Evolutionary conservation across 495 filamentous ascomycete species (phyloP).

Genomic region (Trichocladium antarcticum): DNA sequence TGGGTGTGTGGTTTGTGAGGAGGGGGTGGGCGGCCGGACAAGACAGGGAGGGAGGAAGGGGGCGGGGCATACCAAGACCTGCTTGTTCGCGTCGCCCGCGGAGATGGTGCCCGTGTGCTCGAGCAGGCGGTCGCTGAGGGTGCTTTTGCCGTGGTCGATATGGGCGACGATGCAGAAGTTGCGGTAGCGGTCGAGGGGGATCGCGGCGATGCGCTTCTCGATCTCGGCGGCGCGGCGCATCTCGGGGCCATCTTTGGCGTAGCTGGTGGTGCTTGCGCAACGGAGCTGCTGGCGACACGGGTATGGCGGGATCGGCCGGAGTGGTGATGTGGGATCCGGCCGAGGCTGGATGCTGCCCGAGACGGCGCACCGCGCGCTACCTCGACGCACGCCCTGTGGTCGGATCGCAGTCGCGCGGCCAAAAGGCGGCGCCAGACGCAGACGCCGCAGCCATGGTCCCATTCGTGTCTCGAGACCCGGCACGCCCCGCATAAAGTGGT

Average conservation of each 20-base stretch:
- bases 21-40: neutral
- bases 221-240: slow-evolving; percentile 38
- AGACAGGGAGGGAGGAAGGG: neutral
- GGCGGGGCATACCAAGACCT: slow-evolving; percentile 49
- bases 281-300: neutral
- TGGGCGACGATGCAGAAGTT: slow-evolving; percentile 99
- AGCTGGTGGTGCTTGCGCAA: neutral
- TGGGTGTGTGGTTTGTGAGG: neutral
- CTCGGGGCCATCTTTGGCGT: slow-evolving; percentile 7
- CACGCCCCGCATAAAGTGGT: slow-evolving; percentile 24
- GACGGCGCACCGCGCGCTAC: neutral
- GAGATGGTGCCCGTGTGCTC: slow-evolving; percentile 89
- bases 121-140: slow-evolving; percentile 79
- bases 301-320: neutral
- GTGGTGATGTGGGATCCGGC: too few species aligned
- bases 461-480: slow-evolving; percentile 20
- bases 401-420: neutral
- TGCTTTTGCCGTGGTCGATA: slow-evolving; percentile 97
- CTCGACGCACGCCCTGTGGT: neutral
- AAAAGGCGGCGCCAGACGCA: slow-evolving; percentile 12
- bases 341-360: too few species aligned
- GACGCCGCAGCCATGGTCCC: slow-evolving; percentile 23
- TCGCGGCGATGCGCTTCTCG: slow-evolving; percentile 71
- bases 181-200: slow-evolving; percentile 83
- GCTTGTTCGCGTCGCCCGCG: slow-evolving; percentile 74